These are phyloP conservation scores for Linum lewisii DNA, from an alignment of 345 rosid species.

Conservation along the genomic window DNA sequence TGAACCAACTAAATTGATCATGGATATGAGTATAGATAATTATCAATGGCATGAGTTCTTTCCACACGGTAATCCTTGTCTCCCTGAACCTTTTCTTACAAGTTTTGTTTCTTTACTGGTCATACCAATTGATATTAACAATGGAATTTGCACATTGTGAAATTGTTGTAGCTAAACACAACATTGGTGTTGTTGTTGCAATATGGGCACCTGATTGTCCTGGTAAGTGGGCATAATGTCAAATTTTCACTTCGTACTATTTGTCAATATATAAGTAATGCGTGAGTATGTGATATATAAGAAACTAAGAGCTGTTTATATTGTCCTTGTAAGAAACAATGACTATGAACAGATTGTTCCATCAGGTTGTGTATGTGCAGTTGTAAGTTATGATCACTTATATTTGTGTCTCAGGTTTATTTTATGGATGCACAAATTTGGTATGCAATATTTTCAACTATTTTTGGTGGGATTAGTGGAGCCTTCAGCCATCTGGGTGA, in stretches of 20 bases:
- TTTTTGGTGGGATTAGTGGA: slow-evolving; percentile 92
- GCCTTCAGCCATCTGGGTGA: slow-evolving; percentile 97
- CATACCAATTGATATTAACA: slow-evolving; percentile 10
- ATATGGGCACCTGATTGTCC: slow-evolving; percentile 86
- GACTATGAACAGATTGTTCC: background rate
- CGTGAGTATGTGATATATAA: too few relatives aligned
- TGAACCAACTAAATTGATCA: slow-evolving; percentile 67
- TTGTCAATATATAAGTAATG: too few relatives aligned
- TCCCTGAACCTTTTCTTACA: background rate
- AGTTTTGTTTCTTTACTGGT: background rate
- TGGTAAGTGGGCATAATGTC: slow-evolving; percentile 44
- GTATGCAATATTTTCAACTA: slow-evolving; percentile 92
- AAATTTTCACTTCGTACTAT: slow-evolving; percentile 1
- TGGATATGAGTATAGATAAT: slow-evolving; percentile 44
- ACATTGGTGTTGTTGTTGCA: slow-evolving; percentile 77
- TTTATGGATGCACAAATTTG: slow-evolving; percentile 95
- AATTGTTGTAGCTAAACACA: slow-evolving; percentile 48
- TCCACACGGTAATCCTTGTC: slow-evolving; percentile 59
- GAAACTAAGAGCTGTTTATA: background rate
- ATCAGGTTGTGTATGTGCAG: background rate
- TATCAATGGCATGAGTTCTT: slow-evolving; percentile 92
- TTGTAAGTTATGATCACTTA: slow-evolving; percentile 6
- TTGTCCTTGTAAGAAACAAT: too few relatives aligned
- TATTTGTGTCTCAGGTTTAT: slow-evolving; percentile 51
- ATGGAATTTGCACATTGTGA: slow-evolving; percentile 8